Conservation (phyloP, 164 flowering plant genomes). For the Berberis vulgaris region DNA sequence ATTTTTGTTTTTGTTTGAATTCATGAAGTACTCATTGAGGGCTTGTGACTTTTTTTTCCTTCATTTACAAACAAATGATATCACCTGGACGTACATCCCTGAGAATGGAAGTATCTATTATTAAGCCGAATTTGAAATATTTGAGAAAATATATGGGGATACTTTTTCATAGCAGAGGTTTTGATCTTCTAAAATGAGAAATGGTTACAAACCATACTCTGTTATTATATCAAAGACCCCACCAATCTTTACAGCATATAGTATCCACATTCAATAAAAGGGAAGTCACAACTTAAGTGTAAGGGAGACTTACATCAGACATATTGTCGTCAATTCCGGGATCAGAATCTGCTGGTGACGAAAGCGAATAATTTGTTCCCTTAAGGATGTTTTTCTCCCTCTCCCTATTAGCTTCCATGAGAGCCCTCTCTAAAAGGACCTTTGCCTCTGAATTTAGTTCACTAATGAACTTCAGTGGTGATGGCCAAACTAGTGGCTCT, state of each 20-base stretch:
- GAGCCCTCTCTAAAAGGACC: constrained; percentile 61
- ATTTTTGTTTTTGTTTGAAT: no score
- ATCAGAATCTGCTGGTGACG: constrained; percentile 61
- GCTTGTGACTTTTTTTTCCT: no score
- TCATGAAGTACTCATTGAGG: no score
- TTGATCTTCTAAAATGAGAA: no score
- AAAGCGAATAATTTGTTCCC: constrained; percentile 36
- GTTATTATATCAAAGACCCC: no score
- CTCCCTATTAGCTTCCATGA: constrained; percentile 82
- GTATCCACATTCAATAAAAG: no score
- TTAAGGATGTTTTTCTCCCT: constrained; percentile 75
- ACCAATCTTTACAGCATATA: no score
- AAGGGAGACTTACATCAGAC: constrained; percentile 54
- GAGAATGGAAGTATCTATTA: not conserved
- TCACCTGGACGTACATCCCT: not conserved
- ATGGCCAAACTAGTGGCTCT: constrained; percentile 97
- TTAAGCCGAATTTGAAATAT: no score
- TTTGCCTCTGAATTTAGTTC: constrained; percentile 91
- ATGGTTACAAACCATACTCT: no score
- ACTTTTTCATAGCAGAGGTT: no score
- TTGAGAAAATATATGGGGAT: no score
- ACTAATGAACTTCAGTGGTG: constrained; percentile 85
- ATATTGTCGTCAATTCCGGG: constrained; percentile 39
- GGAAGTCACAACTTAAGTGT: no score
- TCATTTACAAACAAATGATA: not conserved